phyloP scores from a whole-genome alignment of 345 rosid species.

The Eucalyptus guilfoylei region DNA sequence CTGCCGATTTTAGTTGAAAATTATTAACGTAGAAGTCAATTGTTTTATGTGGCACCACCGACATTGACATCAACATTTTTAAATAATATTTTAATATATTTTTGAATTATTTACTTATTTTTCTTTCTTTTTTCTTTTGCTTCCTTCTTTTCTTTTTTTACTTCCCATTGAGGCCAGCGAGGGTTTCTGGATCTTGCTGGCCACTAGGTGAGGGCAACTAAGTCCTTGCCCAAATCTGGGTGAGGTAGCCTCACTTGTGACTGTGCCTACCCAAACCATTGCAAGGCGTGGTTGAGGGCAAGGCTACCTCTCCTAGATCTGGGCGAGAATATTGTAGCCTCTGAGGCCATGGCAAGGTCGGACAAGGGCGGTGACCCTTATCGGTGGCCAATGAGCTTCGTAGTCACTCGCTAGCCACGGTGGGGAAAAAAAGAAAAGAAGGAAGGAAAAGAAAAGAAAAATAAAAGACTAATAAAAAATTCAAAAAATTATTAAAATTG shows the following conservation, averaged over 20 bases:
- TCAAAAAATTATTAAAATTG: too few relatives aligned
- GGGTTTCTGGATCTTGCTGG: background rate
- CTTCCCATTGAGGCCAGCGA: accelerated
- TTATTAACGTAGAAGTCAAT: accelerated
- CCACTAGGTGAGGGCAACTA: too few relatives aligned
- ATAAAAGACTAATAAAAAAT: too few relatives aligned
- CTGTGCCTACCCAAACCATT: accelerated
- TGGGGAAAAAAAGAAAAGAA: too few relatives aligned
- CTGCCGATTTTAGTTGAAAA: background rate
- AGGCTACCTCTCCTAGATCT: background rate
- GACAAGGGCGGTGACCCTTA: accelerated
- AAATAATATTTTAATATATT: too few relatives aligned
- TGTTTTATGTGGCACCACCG: background rate
- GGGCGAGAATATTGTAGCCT: background rate
- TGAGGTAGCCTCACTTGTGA: background rate
- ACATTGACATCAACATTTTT: too few relatives aligned
- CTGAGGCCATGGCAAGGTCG: too few relatives aligned
- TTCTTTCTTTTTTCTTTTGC: background rate
- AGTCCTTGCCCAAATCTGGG: background rate
- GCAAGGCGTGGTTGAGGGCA: background rate
- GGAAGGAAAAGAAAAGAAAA: too few relatives aligned
- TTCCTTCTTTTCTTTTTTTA: too few relatives aligned
- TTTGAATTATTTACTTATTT: too few relatives aligned
- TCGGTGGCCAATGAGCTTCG: too few relatives aligned
- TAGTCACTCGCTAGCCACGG: too few relatives aligned